phyloP scores from a whole-genome alignment of 306 rosid genomes.

The Sphenostylis stenocarpa region DNA sequence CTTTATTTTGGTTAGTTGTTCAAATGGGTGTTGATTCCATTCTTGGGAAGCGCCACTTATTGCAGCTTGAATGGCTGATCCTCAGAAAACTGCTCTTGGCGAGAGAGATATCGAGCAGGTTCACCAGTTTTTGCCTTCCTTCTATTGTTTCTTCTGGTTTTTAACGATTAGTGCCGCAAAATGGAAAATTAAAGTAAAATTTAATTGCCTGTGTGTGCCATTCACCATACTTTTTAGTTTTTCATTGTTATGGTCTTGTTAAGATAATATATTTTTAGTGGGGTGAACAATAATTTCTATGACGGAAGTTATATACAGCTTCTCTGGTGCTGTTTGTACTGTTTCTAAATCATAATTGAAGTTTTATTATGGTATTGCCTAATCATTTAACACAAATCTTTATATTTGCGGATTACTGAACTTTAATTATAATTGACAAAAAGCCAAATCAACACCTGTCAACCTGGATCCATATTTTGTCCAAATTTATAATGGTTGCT shows the following conservation, averaged over 20 bases:
- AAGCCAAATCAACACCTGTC: not conserved
- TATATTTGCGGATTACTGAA: not conserved
- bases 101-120: constrained; percentile 93
- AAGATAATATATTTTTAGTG: not conserved
- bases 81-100: constrained; percentile 53
- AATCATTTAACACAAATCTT: not conserved
- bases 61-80: constrained; percentile 96
- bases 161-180: not conserved
- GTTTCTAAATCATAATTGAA: not conserved
- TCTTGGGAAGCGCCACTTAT: constrained; percentile 45
- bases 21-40: constrained; percentile 69
- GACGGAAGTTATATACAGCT: not conserved
- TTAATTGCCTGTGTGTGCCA: not conserved
- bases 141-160: not conserved
- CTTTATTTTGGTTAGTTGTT: constrained; percentile 48
- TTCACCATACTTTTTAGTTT: not conserved
- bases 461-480: not conserved
- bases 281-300: not conserved
- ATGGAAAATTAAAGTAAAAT: not conserved
- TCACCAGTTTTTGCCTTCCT: constrained; percentile 19
- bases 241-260: not conserved
- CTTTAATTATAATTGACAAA: not conserved
- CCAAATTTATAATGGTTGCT: not conserved
- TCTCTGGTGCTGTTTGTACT: not conserved
- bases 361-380: not conserved